Percentiles rank a stretch among this genome's conserved stretches.
These are phyloP conservation scores for Pulchroboletus neoregius DNA, from an alignment of 1,284 basidiomycete genomes.

Conservation along the genomic window DNA sequence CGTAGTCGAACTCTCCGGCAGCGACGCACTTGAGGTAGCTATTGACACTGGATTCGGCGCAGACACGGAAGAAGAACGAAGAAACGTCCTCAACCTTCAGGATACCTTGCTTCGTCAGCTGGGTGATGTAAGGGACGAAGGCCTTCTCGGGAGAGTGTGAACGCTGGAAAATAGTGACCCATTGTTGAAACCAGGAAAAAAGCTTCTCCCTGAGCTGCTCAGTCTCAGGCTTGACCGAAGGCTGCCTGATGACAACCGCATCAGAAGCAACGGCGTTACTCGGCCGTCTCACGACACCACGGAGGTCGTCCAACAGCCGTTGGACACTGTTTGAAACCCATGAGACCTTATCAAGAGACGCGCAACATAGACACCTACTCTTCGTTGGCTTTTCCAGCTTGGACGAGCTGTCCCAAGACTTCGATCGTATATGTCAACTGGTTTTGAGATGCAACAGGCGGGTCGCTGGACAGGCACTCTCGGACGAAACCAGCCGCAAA, in stretches of 20 bases:
- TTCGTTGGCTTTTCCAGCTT: constrained; percentile 74
- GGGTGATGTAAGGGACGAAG: constrained; percentile 97
- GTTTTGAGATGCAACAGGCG: constrained; percentile 73
- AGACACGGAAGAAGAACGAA: constrained; percentile 97
- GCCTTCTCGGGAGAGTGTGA: constrained; percentile 89
- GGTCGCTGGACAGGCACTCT: constrained; percentile 79
- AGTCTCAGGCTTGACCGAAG: constrained; percentile 60
- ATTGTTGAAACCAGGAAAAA: constrained; percentile 81
- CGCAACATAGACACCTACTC: constrained; percentile 49
- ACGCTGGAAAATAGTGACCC: constrained; percentile 93
- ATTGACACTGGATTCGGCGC: constrained; percentile 91
- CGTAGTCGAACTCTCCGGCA: constrained; percentile 70
- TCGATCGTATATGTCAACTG: constrained; percentile 85
- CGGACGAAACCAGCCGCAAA: constrained; percentile 85
- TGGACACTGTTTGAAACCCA: constrained; percentile 41
- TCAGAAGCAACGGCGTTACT: constrained; percentile 37
- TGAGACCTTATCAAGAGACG: constrained; percentile 9
- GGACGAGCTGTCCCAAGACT: constrained; percentile 70
- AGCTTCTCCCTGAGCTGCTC: constrained; percentile 70
- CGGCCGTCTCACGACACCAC: constrained; percentile 49
- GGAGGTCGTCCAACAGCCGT: constrained; percentile 69
- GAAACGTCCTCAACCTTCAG: constrained; percentile 96
- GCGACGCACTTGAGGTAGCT: constrained; percentile 87
- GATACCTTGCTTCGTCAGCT: constrained; percentile 94
- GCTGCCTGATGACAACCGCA: constrained; percentile 39